Conservation (phyloP, 2,329 filamentous ascomycete genomes). For the Metarhizium guizhouense region DNA sequence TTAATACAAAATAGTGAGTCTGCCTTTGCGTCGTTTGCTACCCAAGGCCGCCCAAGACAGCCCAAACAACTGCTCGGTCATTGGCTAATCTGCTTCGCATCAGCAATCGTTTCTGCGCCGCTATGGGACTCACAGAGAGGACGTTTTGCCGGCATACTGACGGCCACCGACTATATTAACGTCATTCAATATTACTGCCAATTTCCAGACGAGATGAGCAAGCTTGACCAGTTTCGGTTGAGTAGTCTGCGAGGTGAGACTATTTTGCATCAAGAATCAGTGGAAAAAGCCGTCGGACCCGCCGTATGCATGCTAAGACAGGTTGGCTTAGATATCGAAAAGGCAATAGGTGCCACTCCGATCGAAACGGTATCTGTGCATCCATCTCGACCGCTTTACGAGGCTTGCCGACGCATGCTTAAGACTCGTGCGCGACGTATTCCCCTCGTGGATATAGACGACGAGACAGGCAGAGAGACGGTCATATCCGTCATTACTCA, state of each 20-base stretch:
- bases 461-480: slow-evolving; percentile 85
- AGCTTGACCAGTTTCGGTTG: slow-evolving; percentile 88
- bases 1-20: slow-evolving; percentile 82
- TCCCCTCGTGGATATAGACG: slow-evolving; percentile 85
- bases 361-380: slow-evolving; percentile 96
- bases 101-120: slow-evolving; percentile 94
- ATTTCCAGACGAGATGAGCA: slow-evolving; percentile 79
- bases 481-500: slow-evolving; percentile 97
- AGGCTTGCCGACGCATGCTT: slow-evolving; percentile 91
- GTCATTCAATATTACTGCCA: slow-evolving; percentile 99
- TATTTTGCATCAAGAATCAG: not conserved
- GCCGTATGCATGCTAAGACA: slow-evolving; percentile 5
- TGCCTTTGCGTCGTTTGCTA: not conserved
- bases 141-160: slow-evolving; percentile 87
- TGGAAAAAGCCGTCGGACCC: not conserved
- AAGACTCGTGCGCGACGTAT: slow-evolving; percentile 88
- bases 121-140: slow-evolving; percentile 93
- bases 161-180: slow-evolving; percentile 96
- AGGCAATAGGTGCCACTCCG: slow-evolving; percentile 79
- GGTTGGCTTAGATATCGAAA: slow-evolving; percentile 70
- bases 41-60: not conserved
- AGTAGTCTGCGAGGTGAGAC: slow-evolving; percentile 77
- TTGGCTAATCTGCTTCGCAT: not conserved
- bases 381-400: slow-evolving; percentile 81
- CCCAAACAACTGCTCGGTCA: not conserved